Evolutionary conservation across 306 rosid species (phyloP).

Genomic region (Macrotyloma uniflorum): DNA sequence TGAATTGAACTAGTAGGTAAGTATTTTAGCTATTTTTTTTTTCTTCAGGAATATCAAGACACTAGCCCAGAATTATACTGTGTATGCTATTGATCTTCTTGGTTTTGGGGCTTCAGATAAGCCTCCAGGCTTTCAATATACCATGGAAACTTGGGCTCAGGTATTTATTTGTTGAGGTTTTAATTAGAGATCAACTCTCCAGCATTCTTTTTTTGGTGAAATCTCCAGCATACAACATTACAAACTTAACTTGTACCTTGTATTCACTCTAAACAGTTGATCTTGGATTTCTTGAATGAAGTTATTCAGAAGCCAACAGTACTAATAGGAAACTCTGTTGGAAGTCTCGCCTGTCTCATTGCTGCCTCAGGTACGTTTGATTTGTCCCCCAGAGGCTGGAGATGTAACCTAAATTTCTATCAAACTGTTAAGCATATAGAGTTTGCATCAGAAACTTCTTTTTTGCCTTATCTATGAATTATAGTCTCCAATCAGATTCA

Average conservation of each 20-base stretch:
- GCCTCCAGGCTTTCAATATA: conserved; percentile 73
- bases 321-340: conserved; percentile 88
- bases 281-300: conserved; percentile 82
- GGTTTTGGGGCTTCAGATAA: conserved; percentile 96
- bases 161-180: conserved; percentile 44
- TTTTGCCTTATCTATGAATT: conserved; percentile 37
- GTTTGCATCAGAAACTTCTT: conserved; percentile 18
- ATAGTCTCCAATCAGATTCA: conserved; percentile 61
- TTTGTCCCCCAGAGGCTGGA: conserved; percentile 19
- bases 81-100: conserved; percentile 93
- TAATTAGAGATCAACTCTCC: conserved; percentile 6
- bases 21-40: background rate
- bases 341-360: conserved; percentile 94
- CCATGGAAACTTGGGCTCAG: conserved; percentile 95
- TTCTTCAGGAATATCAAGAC: conserved; percentile 72
- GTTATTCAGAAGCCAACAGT: conserved; percentile 80
- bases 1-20: conserved; percentile 9
- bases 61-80: conserved; percentile 60
- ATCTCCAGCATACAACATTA: background rate
- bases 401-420: conserved; percentile 1
- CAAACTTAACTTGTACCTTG: background rate
- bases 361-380: conserved; percentile 79
- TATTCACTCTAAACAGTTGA: conserved; percentile 58
- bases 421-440: background rate
- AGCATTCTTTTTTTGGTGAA: background rate